A percentile compares a stretch with the other conserved stretches of the same genome.
Conservation (phyloP, 352 stramenopile species). For the Phytophthora constricta region DNA sequence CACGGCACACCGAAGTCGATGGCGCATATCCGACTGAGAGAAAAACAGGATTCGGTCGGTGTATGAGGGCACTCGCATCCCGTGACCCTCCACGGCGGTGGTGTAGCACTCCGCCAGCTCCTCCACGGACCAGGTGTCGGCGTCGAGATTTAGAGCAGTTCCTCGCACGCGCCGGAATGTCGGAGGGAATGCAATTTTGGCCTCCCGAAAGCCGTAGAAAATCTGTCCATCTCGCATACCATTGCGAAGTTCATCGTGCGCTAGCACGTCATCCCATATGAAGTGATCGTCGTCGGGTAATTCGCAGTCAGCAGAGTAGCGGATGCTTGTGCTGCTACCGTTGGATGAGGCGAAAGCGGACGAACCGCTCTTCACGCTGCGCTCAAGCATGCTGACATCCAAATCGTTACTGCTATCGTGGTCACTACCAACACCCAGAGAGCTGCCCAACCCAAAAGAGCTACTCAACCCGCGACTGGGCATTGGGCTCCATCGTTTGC, state of each 20-base stretch:
- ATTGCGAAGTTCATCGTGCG: slow-evolving; percentile 75
- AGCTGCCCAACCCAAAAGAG: slow-evolving; percentile 38
- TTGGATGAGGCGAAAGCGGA: slow-evolving; percentile 36
- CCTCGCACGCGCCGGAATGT: slow-evolving; percentile 76
- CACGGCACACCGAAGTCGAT: slow-evolving; percentile 62
- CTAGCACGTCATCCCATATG: slow-evolving; percentile 69
- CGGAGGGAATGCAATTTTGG: slow-evolving; percentile 77
- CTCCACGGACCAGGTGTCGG: slow-evolving; percentile 25
- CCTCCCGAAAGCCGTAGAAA: slow-evolving; percentile 82
- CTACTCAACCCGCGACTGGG: slow-evolving; percentile 25
- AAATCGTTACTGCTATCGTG: slow-evolving; percentile 39
- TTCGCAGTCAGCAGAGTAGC: slow-evolving; percentile 42
- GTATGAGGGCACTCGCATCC: slow-evolving; percentile 85
- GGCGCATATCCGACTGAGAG: slow-evolving; percentile 72
- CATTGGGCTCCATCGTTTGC: slow-evolving; percentile 44
- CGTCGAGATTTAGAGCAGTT: slow-evolving; percentile 34
- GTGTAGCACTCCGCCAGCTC: slow-evolving; percentile 59
- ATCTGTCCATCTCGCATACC: slow-evolving; percentile 61
- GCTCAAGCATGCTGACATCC: slow-evolving; percentile 50
- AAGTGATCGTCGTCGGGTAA: slow-evolving; percentile 50
- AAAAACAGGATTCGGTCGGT: slow-evolving; percentile 91
- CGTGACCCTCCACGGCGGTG: slow-evolving; percentile 56
- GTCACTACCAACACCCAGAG: slow-evolving; percentile 29
- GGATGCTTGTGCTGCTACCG: slow-evolving; percentile 35
- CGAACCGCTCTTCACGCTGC: slow-evolving; percentile 34